Evolutionary conservation across 257 asterid genomes (phyloP), one percentile per base, ranked within the genome.

Genomic region (Petunia secreta): DNA sequence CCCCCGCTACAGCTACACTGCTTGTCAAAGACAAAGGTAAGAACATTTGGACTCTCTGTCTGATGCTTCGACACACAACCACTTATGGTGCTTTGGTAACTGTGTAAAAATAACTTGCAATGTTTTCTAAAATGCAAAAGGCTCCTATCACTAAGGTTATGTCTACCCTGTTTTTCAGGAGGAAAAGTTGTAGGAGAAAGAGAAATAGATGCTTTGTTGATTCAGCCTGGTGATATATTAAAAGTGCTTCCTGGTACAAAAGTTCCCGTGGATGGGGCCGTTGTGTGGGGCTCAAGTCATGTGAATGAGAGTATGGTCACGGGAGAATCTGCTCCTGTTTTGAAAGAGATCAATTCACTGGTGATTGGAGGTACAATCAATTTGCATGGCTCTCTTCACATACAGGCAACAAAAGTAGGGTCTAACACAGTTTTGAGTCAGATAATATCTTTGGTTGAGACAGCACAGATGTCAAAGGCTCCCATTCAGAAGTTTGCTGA

Each of bases 401-500:
- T 92, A 84, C 89, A 87, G 83, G 98, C 98, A 80, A 91, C 80
- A 83, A 91, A 90, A 89, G 98, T 96, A 52, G 99, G 99, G 74
- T 94, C 99, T 46, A 89, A 91, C 88, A 94, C 99, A 41, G 92
- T 96, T 74, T 81, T 96, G 89, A 96, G 97, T 92, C 99, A 96
- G 89, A 96, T 96, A 81, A 96, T 96, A 84, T 87, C 97, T 81
- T 88, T 96, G 86, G 99, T 96, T 88, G 99, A 96, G 95, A 89
- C 97, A 15, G 99, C 99, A 1, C 99, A 96, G 92, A 96, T 96
- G 99, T 96, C 99, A 75, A 94, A 94, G 87, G 99, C 99, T 75
- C 99, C 99, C 77, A 96, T 96, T 86, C 99, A 96, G 82, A 94
- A 94, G 89, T 96, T 92, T 67, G 98, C 99, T 2, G 99, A 96